Conservation (phyloP, 2,329 filamentous ascomycete genomes). For the Periconia sp. region DNA sequence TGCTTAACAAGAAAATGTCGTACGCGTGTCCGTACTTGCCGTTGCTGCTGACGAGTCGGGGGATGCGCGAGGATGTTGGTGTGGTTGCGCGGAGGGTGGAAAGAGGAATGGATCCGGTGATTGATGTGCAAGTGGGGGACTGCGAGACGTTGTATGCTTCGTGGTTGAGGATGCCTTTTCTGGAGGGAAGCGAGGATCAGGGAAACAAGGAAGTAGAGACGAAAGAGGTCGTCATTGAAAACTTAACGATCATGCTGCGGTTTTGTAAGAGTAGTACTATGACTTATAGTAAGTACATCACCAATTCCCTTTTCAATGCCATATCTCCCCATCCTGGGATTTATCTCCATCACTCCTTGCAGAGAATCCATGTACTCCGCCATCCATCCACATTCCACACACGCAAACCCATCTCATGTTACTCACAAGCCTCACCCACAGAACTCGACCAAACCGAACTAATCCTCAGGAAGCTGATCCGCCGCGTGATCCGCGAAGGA, state of each 20-base stretch:
- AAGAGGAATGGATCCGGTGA: background rate
- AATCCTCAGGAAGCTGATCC: background rate
- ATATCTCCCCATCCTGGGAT: background rate
- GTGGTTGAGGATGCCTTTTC: background rate
- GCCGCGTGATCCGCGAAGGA: background rate
- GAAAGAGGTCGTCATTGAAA: background rate
- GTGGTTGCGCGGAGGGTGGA: background rate
- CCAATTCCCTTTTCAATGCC: background rate
- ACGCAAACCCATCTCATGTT: too few relatives aligned
- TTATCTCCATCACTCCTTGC: too few relatives aligned
- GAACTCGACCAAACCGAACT: background rate
- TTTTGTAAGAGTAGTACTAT: background rate
- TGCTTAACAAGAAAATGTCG: background rate
- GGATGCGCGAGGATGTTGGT: background rate
- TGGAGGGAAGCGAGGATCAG: background rate
- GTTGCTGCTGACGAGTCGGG: background rate
- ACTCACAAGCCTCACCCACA: background rate
- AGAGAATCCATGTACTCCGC: too few relatives aligned
- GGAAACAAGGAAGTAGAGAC: background rate
- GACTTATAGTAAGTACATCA: background rate
- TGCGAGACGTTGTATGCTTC: background rate
- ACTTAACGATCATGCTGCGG: background rate
- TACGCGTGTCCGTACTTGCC: background rate
- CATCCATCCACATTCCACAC: too few relatives aligned
- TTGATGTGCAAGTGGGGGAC: background rate